These are phyloP conservation scores for Scortechinia acanthostroma DNA, from an alignment of 2,329 filamentous ascomycete species.

Conservation along the genomic window DNA sequence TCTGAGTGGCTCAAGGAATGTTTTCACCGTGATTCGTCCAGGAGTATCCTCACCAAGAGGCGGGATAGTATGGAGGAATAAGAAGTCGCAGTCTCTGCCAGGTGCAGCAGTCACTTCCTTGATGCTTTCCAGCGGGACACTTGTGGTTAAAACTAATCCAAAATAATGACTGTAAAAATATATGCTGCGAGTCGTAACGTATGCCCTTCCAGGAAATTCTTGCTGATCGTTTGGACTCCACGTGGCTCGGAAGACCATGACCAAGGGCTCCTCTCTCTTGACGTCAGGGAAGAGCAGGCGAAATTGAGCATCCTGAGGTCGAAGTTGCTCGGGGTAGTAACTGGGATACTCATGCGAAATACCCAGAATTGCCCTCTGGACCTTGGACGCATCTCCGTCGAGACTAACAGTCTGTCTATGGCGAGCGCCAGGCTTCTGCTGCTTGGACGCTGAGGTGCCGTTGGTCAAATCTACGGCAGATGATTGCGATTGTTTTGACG, in stretches of 20 bases:
- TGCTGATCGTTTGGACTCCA: slow-evolving; percentile 70
- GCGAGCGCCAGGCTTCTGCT: background rate
- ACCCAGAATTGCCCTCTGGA: background rate
- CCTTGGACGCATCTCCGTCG: background rate
- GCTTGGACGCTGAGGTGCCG: background rate
- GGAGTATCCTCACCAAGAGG: slow-evolving; percentile 32
- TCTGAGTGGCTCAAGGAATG: slow-evolving; percentile 63
- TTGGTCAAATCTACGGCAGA: too few relatives aligned
- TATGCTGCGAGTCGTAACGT: slow-evolving; percentile 58
- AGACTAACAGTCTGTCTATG: slow-evolving; percentile 1
- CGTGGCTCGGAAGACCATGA: slow-evolving; percentile 65
- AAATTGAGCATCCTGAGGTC: slow-evolving; percentile 67
- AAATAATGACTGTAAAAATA: slow-evolving; percentile 73
- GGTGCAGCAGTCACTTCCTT: slow-evolving; percentile 65
- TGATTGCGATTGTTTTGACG: background rate
- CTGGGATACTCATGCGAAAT: slow-evolving; percentile 19
- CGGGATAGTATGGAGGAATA: slow-evolving; percentile 48
- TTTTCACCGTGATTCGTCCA: slow-evolving; percentile 60
- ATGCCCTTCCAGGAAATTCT: slow-evolving; percentile 63
- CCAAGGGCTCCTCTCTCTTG: slow-evolving; percentile 48
- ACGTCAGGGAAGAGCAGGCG: slow-evolving; percentile 63
- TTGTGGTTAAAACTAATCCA: slow-evolving; percentile 60
- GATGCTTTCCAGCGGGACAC: slow-evolving; percentile 48
- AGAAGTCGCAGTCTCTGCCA: slow-evolving; percentile 65
- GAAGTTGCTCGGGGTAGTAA: slow-evolving; percentile 58